phyloP scores from a whole-genome alignment of 495 filamentous ascomycete species.

The Hypoxylon lienhwacheense region DNA sequence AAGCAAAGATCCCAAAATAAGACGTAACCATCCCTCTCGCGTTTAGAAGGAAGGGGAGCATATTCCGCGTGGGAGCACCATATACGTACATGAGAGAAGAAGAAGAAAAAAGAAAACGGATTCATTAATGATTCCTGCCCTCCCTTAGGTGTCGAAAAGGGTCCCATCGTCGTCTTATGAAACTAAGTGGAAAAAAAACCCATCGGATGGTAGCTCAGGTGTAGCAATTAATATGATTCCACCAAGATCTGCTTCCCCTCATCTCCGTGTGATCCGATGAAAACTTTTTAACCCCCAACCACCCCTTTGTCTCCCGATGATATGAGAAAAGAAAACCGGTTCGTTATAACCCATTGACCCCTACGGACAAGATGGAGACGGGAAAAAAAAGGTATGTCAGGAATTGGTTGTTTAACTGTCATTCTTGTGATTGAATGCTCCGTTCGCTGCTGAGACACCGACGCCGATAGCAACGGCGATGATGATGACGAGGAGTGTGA shows the following conservation, averaged over 20 bases:
- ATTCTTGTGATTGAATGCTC: slow-evolving; percentile 12
- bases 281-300: not conserved
- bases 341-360: slow-evolving; percentile 1
- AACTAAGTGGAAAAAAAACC: too few species aligned
- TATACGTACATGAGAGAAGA: slow-evolving; percentile 28
- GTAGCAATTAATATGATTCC: slow-evolving; percentile 29
- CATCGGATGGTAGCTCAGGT: slow-evolving; percentile 15
- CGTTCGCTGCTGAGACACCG: slow-evolving; percentile 31
- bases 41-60: slow-evolving; percentile 11
- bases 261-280: slow-evolving; percentile 5
- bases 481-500: slow-evolving; percentile 57
- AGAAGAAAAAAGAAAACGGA: too few species aligned
- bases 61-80: slow-evolving; percentile 15
- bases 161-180: too few species aligned
- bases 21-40: too few species aligned
- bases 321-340: not conserved
- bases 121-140: slow-evolving; percentile 19
- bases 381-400: not conserved
- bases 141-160: too few species aligned
- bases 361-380: too few species aligned
- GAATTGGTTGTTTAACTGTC: not conserved
- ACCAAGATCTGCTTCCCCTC: slow-evolving; percentile 16
- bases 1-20: slow-evolving; percentile 18
- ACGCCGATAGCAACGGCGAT: slow-evolving; percentile 55
- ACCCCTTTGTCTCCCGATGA: not conserved